phyloP scores from a whole-genome alignment of 1,284 basidiomycete species.

The Ustilago trichophora region DNA sequence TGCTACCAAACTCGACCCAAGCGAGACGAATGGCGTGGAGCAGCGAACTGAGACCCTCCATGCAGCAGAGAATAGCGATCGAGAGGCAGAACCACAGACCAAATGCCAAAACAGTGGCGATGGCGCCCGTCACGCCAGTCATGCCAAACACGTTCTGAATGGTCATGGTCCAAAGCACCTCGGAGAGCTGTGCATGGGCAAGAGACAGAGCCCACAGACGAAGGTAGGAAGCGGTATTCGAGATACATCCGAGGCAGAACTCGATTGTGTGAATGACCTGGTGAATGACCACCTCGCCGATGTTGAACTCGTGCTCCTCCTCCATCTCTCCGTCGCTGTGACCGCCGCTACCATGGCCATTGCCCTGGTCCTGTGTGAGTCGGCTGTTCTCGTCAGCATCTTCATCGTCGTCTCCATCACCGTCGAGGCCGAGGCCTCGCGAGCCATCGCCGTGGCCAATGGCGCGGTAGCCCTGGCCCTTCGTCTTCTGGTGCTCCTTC shows the following conservation, averaged over 20 bases:
- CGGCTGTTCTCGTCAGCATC: constrained; percentile 69
- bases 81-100: constrained; percentile 84
- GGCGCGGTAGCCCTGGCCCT: constrained; percentile 81
- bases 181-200: constrained; percentile 95
- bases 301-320: constrained; percentile 74
- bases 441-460: constrained; percentile 67
- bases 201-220: constrained; percentile 98
- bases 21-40: constrained; percentile 94
- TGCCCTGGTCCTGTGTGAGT: constrained; percentile 60
- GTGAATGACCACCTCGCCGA: constrained; percentile 93
- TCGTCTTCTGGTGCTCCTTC: constrained; percentile 87
- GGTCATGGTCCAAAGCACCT: constrained; percentile 73
- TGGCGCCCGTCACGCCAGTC: constrained; percentile 69
- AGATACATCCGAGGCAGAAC: constrained; percentile 97
- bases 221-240: constrained; percentile 98
- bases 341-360: constrained; percentile 83
- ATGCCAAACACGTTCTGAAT: constrained; percentile 64
- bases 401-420: constrained; percentile 51
- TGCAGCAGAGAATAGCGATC: constrained; percentile 76
- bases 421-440: constrained; percentile 45
- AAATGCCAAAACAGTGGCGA: constrained; percentile 76
- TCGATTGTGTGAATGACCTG: constrained; percentile 82
- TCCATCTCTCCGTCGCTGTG: constrained; percentile 75
- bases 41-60: constrained; percentile 84
- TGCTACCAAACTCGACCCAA: constrained; percentile 97